Base-by-base conservation (phyloP, 768 basidiomycete genomes). In the Neoboletus subvelutipes region DNA sequence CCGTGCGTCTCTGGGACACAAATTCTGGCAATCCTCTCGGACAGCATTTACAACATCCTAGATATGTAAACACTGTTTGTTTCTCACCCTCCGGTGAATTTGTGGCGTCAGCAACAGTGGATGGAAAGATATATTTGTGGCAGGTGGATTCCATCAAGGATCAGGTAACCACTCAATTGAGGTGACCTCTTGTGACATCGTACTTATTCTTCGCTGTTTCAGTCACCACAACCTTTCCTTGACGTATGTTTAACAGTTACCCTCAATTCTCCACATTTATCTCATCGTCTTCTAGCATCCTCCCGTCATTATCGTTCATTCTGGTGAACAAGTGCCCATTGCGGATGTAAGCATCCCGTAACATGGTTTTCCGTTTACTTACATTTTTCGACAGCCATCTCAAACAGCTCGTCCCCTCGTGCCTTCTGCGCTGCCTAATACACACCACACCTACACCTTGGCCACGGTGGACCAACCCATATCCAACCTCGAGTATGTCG, bases 1-100 rank as follows among this genome's bases (percentile, higher is more conserved):
- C 60, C 1, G 18, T 61, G 13, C 37, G 47, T 55, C 50, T 61
- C 33, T 61, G 57, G 54, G 12, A 53, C 43, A 20, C 34, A 7
- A 18, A 8, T 3, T 22, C 54, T 15, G 60, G 51, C 1, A 0
- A 42, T 12, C 36, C 33, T 18, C 2, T 56, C 6, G 37, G 50
- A n/a, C 18, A 33, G 12, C n/a, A 9, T 26, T 36, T 57, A 1
- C 15, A 15, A 10, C 49, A 49, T 22, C 24, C 13, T 13, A 1
- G 1, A 7, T 15, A 33, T 4, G 34, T 55, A 17, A 0, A 2
- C 0, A 2, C 13, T 0, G 40, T 63, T 13, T 17, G 22, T 11
- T 63, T 64, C 36, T 59, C 63, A 17, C 55, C 39, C 13, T 46
- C 29, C 9, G 56, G 45, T 17, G 37, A 34, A 47, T 57, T 0